A percentile compares a stretch with the other conserved stretches of the same genome.
Evolutionary conservation across 2,329 filamentous ascomycete species (phyloP).

Genomic region (Penicillium sumatraense): DNA sequence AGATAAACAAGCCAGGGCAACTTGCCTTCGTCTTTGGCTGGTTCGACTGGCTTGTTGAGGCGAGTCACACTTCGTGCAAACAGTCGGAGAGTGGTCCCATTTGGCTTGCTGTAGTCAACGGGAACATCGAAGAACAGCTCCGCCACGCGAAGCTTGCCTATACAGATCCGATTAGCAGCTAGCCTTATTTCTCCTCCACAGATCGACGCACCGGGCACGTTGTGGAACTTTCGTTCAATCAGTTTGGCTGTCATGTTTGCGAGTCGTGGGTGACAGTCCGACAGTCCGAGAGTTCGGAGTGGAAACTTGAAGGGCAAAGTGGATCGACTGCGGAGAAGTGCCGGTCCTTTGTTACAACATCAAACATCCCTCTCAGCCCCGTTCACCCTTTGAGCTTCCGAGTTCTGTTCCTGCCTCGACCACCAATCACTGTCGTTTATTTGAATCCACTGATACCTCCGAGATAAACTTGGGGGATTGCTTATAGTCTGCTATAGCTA

Average conservation of each 20-base stretch:
- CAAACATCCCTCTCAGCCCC: neutral
- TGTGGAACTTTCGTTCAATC: conserved; percentile 43
- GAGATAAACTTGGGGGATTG: neutral
- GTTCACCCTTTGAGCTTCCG: too few species aligned
- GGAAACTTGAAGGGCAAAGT: conserved; percentile 6
- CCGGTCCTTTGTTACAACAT: neutral
- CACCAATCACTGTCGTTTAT: neutral
- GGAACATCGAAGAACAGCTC: conserved; percentile 89
- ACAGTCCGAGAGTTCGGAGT: conserved; percentile 11
- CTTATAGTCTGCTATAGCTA: neutral
- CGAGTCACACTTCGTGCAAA: conserved; percentile 78
- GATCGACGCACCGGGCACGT: conserved; percentile 39
- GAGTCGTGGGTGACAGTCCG: conserved; percentile 12
- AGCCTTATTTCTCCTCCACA: neutral
- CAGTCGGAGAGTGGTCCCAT: conserved; percentile 67
- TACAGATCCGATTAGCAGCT: conserved; percentile 39
- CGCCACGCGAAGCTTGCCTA: conserved; percentile 72
- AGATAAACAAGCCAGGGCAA: conserved; percentile 72
- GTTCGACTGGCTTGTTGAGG: conserved; percentile 55
- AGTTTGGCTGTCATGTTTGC: conserved; percentile 40
- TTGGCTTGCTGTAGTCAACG: conserved; percentile 71
- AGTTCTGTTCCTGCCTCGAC: neutral
- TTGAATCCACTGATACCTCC: too few species aligned
- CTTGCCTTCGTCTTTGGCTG: conserved; percentile 51
- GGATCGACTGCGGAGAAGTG: conserved; percentile 18